A percentile compares a stretch with the other conserved stretches of the same genome.
Evolutionary conservation across 495 filamentous ascomycete species (phyloP).

Genomic region (Tuber aestivum): DNA sequence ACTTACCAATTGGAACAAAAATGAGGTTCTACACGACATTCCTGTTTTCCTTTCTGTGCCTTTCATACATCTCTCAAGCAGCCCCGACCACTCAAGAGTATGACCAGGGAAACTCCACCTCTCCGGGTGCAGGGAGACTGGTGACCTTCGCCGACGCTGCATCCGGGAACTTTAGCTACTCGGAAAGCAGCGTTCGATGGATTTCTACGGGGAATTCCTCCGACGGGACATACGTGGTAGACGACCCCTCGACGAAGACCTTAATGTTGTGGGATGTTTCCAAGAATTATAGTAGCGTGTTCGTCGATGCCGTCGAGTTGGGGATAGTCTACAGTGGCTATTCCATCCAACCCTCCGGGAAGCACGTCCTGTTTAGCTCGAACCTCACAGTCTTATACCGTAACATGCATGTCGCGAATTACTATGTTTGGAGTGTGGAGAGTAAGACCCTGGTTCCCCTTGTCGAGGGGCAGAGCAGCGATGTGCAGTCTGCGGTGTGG

Average conservation of each 20-base stretch:
- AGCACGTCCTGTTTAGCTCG: constrained; percentile 51
- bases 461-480: constrained; percentile 48
- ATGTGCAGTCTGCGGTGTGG: constrained; percentile 56
- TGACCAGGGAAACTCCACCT: background rate
- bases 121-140: constrained; percentile 36
- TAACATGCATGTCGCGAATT: constrained; percentile 54
- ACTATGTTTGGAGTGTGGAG: constrained; percentile 50
- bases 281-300: constrained; percentile 47
- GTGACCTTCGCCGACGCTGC: constrained; percentile 48
- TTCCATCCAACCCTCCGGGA: constrained; percentile 45
- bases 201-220: constrained; percentile 42
- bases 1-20: background rate
- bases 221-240: constrained; percentile 49
- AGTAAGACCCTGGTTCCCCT: constrained; percentile 47
- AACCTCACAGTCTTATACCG: constrained; percentile 56
- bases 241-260: constrained; percentile 42
- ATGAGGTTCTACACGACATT: background rate
- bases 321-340: constrained; percentile 42
- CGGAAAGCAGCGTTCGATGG: constrained; percentile 48
- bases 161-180: constrained; percentile 39
- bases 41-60: constrained; percentile 5
- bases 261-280: constrained; percentile 51
- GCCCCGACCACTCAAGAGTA: constrained; percentile 9
- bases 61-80: constrained; percentile 16
- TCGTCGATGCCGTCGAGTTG: constrained; percentile 43